phyloP scores from a whole-genome alignment of 2,329 filamentous ascomycete species.

The Amesomyces nigricolor region DNA sequence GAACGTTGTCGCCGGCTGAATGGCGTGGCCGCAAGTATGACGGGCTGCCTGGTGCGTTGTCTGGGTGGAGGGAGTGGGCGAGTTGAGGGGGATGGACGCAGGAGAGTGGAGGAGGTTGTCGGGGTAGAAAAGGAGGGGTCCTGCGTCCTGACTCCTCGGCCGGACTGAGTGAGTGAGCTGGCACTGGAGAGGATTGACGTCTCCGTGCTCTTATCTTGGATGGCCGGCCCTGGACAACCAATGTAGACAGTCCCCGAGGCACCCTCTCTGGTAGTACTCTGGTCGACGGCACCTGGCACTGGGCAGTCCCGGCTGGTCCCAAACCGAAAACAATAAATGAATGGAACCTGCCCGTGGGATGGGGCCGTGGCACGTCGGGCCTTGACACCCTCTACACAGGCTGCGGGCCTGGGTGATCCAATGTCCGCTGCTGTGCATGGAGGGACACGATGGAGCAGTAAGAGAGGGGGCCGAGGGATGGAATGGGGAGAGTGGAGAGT shows the following conservation, averaged over 20 bases:
- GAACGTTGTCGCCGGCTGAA: constrained; percentile 20
- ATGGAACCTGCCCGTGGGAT: neutral
- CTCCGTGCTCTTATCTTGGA: constrained; percentile 13
- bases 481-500: neutral
- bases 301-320: constrained; percentile 1
- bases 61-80: constrained; percentile 1
- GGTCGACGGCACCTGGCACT: neutral
- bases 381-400: neutral
- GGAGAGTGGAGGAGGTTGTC: neutral
- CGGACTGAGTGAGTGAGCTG: neutral
- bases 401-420: neutral
- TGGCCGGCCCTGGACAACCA: constrained; percentile 6
- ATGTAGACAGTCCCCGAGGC: constrained; percentile 11
- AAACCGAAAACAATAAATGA: neutral
- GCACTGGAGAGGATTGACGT: constrained; percentile 7
- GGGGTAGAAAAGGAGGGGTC: constrained; percentile 1
- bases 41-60: neutral
- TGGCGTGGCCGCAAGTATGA: constrained; percentile 9
- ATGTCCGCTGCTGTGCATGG: constrained; percentile 2
- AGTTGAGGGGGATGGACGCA: constrained; percentile 1
- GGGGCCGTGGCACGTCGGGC: neutral
- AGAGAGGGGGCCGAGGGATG: neutral
- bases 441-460: neutral
- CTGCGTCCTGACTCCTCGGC: neutral
- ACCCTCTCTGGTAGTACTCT: constrained; percentile 1